Evolutionary conservation across 192 early-diverging fungal species (phyloP), one percentile per base, ranked within the genome.

Genomic region (Haplosporangium gracile): DNA sequence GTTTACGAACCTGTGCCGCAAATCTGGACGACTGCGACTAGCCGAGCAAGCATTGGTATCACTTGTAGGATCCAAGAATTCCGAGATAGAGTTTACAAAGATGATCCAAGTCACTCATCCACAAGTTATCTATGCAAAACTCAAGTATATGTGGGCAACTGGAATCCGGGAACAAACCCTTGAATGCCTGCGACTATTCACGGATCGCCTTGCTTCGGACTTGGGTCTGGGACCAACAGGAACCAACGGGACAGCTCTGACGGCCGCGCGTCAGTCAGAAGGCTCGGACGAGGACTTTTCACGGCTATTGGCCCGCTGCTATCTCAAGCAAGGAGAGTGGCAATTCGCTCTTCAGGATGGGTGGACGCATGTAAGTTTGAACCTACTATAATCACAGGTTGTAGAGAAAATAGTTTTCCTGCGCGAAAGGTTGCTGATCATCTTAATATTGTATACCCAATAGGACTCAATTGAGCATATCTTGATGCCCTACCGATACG

Each of bases 251-350:
- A 45, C 73, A 13, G 70, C 79, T n/a, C 18, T 70, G 26, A 81
- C 84, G 11, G 79, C 74, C 4, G 75, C 72, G 1, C 51, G 72
- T 38, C 70, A 71, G 1, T 45, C 63, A n/a, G 45, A 68, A 70
- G 84, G 84, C 34, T 34, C 75, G 7, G 79, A 86, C 6, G 72
- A 77, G 9, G 84, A 80, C 76, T 81, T 78, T 75, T 80, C 77
- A 20, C 69, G 76, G 20, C 65, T 96, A 29, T 79, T 97, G 72
- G 94, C 95, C 26, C 91, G 96, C 20, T 98, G 98, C 81, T 97
- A 98, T 88, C 92, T 96, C 26, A 97, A 98, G 86, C 93, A 95
- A 71, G 98, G 97, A 36, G 97, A 99, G 89, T 99, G 98, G 98
- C 96, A 98, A 42, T 88, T 88, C 40, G 88, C 82, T 3, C 51